phyloP scores from a whole-genome alignment of 208 protist species.

The Kentomonas sorsogonicus region DNA sequence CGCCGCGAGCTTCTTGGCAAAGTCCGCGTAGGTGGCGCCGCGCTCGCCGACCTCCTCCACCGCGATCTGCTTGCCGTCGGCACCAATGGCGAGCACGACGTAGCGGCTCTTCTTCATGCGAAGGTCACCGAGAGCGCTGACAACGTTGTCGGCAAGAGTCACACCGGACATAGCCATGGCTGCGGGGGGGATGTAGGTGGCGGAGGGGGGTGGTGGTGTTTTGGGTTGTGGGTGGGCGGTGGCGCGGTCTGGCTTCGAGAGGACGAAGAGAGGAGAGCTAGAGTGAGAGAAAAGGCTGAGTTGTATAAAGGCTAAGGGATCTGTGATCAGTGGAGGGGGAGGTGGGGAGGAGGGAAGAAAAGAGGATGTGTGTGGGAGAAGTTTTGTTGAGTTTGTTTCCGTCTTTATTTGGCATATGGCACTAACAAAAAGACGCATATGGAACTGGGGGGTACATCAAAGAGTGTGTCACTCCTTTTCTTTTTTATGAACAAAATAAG shows the following conservation, averaged over 20 bases:
- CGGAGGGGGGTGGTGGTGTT: background rate
- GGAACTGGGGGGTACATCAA: no score
- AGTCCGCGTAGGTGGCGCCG: conserved; percentile 63
- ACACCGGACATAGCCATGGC: conserved; percentile 87
- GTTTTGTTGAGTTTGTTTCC: no score
- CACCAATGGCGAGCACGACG: conserved; percentile 83
- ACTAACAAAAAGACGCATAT: no score
- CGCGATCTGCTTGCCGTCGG: conserved; percentile 72
- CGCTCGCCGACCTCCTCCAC: conserved; percentile 51
- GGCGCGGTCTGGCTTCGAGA: no score
- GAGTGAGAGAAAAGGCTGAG: conserved; percentile 1
- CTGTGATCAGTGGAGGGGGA: background rate
- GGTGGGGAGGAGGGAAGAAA: background rate
- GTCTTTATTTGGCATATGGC: no score
- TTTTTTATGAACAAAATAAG: no score
- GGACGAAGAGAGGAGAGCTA: conserved; percentile 11
- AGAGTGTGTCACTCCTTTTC: no score
- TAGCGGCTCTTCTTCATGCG: conserved; percentile 83
- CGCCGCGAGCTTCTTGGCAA: conserved; percentile 54
- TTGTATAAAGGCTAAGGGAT: background rate
- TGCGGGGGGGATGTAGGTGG: background rate
- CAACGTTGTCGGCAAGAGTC: conserved; percentile 58
- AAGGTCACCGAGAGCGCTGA: conserved; percentile 58
- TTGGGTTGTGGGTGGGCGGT: conserved; percentile 1
- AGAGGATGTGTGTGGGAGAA: conserved; percentile 2